Conservation (phyloP, 176 grass and related monocot genomes). For the Luzula sylvatica region DNA sequence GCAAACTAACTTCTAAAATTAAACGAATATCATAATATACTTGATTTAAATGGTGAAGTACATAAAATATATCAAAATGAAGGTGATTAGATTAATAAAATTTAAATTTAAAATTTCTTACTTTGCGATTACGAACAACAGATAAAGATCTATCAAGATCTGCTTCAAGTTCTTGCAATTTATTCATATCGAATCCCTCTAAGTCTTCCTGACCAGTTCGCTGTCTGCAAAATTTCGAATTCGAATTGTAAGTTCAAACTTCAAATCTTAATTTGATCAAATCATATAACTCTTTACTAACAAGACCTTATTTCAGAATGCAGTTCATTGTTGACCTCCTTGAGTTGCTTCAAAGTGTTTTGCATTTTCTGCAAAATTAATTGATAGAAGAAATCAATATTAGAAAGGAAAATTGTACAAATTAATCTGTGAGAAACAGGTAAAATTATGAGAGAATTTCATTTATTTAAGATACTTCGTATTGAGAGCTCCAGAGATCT, state of each 20-base stretch:
- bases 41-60: too few species aligned
- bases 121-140: conserved; percentile 77
- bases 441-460: not conserved
- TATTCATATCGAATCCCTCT: conserved; percentile 57
- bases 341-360: conserved; percentile 76
- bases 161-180: conserved; percentile 81
- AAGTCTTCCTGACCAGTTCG: conserved; percentile 68
- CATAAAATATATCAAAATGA: too few species aligned
- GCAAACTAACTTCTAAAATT: too few species aligned
- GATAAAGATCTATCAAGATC: conserved; percentile 65
- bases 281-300: too few species aligned
- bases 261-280: too few species aligned
- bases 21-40: too few species aligned
- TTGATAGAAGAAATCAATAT: not conserved
- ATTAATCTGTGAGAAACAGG: too few species aligned
- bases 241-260: too few species aligned
- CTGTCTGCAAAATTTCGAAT: conserved; percentile 35
- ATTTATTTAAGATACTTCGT: conserved; percentile 39
- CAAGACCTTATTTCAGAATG: conserved; percentile 75
- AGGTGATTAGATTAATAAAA: too few species aligned
- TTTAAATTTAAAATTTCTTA: not conserved
- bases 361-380: conserved; percentile 66
- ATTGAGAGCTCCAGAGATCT: conserved; percentile 83
- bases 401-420: not conserved
- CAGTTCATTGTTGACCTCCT: conserved; percentile 81